These are phyloP conservation scores for Candida dajiaensis DNA, from an alignment of 805 yeast genomes.

Conservation along the genomic window DNA sequence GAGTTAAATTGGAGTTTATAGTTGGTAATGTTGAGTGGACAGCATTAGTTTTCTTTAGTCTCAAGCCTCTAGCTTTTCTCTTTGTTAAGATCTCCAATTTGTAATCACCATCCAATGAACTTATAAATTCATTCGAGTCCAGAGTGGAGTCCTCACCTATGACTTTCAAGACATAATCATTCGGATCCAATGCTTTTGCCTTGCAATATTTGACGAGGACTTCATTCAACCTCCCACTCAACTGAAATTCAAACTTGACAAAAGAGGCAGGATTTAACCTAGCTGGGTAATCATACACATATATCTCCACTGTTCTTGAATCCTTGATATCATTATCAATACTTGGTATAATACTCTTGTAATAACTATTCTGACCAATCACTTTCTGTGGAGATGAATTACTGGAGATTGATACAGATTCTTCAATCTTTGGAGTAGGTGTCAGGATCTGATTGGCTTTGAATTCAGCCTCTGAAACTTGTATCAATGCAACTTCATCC, in stretches of 20 bases:
- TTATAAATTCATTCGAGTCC: slow-evolving; percentile 34
- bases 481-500: slow-evolving; percentile 75
- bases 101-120: slow-evolving; percentile 35
- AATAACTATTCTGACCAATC: slow-evolving; percentile 28
- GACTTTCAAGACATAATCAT: slow-evolving; percentile 30
- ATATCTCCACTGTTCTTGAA: slow-evolving; percentile 25
- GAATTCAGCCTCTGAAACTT: slow-evolving; percentile 42
- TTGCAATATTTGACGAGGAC: slow-evolving; percentile 30
- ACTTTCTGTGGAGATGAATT: slow-evolving; percentile 1
- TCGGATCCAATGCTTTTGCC: slow-evolving; percentile 29
- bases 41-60: slow-evolving; percentile 24
- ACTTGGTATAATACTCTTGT: slow-evolving; percentile 30
- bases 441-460: slow-evolving; percentile 43
- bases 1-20: slow-evolving; percentile 22
- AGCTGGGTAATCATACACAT: slow-evolving; percentile 30
- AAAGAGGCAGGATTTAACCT: slow-evolving; percentile 22
- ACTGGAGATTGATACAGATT: slow-evolving; percentile 2
- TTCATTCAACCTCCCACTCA: slow-evolving; percentile 32
- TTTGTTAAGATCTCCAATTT: slow-evolving; percentile 38
- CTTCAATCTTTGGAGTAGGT: slow-evolving; percentile 39
- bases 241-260: slow-evolving; percentile 25
- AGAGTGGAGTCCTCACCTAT: slow-evolving; percentile 25
- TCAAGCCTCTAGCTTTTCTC: slow-evolving; percentile 33
- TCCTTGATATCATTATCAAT: slow-evolving; percentile 18
- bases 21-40: slow-evolving; percentile 22